phyloP scores from a whole-genome alignment of 371 early-diverging fungal species.

The Funneliformis caledonium region DNA sequence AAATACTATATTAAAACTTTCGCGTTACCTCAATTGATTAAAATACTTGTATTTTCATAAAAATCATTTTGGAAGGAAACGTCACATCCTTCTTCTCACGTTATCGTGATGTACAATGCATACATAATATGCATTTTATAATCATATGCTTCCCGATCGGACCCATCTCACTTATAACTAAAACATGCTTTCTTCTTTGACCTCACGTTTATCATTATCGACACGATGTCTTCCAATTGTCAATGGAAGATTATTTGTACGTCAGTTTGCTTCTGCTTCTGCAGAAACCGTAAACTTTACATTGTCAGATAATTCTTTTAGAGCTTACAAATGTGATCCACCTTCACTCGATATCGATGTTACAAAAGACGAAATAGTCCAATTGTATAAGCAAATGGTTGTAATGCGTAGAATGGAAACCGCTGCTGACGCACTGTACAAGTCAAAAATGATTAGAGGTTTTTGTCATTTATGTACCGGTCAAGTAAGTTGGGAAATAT shows the following conservation, averaged over 20 bases:
- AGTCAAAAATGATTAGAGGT: slow-evolving; percentile 96
- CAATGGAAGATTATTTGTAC: neutral
- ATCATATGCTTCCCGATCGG: neutral
- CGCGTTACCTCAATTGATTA: neutral
- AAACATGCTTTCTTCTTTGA: neutral
- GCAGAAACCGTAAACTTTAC: slow-evolving; percentile 52
- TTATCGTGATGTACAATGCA: neutral
- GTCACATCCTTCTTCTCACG: neutral
- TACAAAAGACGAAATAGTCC: slow-evolving; percentile 73
- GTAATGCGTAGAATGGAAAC: slow-evolving; percentile 92
- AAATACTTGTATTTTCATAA: no score
- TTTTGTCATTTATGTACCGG: slow-evolving; percentile 99
- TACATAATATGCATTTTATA: neutral
- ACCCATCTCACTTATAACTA: neutral
- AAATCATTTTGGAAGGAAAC: neutral
- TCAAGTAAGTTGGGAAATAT: slow-evolving; percentile 65
- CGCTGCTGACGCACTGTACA: slow-evolving; percentile 95
- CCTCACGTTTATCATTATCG: neutral
- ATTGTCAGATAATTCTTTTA: slow-evolving; percentile 65
- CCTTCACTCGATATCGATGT: slow-evolving; percentile 66
- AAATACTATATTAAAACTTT: neutral
- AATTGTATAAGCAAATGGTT: slow-evolving; percentile 89
- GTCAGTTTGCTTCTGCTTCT: slow-evolving; percentile 5
- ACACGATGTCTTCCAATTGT: neutral
- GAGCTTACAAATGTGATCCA: slow-evolving; percentile 69